Evolutionary conservation across 345 rosid species (phyloP).

Genomic region (Pistacia integerrima): DNA sequence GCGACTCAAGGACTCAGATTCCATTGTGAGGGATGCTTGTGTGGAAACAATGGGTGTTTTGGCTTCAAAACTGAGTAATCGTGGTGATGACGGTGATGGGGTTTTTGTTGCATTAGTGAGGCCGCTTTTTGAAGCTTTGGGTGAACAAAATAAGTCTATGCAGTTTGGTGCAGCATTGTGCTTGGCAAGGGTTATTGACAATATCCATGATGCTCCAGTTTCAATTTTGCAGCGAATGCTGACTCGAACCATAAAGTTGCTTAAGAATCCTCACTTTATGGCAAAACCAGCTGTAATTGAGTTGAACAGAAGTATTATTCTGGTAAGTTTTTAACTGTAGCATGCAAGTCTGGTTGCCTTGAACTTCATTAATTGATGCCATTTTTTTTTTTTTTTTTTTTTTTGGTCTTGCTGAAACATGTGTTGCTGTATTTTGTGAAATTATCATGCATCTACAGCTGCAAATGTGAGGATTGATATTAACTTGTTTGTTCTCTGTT

Average conservation of each 20-base stretch:
- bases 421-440: not conserved
- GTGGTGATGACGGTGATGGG: constrained; percentile 41
- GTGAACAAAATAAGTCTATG: constrained; percentile 86
- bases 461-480: not conserved
- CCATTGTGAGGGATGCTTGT: constrained; percentile 88
- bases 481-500: constrained; percentile 1
- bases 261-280: constrained; percentile 78
- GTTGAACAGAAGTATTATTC: constrained; percentile 73
- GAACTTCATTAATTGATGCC: not conserved
- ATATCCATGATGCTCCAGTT: constrained; percentile 58
- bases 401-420: not conserved
- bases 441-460: not conserved
- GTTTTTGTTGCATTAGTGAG: constrained; percentile 66
- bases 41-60: constrained; percentile 72
- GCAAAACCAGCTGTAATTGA: constrained; percentile 85
- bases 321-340: constrained; percentile 43
- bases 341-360: not conserved
- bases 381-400: too few relatives aligned
- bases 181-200: constrained; percentile 77
- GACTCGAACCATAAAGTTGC: constrained; percentile 67
- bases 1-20: constrained; percentile 88
- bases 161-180: constrained; percentile 89
- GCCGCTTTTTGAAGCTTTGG: constrained; percentile 89
- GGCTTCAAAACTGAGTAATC: constrained; percentile 56
- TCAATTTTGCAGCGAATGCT: constrained; percentile 77